Conservation (phyloP, 164 flowering plant genomes). For the Vitis labrusca region DNA sequence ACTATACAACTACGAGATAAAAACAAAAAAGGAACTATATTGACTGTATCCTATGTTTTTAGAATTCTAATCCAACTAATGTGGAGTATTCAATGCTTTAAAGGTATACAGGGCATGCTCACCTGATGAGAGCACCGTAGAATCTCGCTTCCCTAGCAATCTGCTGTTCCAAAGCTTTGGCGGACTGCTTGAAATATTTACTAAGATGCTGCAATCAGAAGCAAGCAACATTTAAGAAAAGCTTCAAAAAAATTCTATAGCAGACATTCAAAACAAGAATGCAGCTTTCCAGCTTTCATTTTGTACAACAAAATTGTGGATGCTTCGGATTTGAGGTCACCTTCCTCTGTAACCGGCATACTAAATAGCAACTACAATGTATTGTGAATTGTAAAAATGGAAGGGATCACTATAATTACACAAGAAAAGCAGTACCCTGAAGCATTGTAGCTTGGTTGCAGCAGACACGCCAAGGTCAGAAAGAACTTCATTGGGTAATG, state of each 20-base stretch:
- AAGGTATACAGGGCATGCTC: constrained; percentile 1
- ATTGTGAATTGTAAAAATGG: not conserved
- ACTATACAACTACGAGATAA: not conserved
- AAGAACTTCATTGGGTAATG: constrained; percentile 69
- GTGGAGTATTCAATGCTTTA: not conserved
- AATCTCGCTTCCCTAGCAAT: constrained; percentile 88
- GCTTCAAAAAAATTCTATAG: not conserved
- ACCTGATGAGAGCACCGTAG: constrained; percentile 97
- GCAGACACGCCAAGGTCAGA: constrained; percentile 81
- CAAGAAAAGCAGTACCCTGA: constrained; percentile 47
- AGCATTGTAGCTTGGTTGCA: constrained; percentile 89
- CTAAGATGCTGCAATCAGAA: constrained; percentile 65
- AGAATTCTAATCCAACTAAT: not conserved
- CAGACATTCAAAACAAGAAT: not conserved
- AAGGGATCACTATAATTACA: not conserved
- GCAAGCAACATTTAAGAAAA: constrained; percentile 1
- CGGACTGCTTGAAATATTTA: constrained; percentile 89
- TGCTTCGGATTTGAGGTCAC: no score
- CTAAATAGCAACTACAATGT: no score
- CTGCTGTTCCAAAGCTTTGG: constrained; percentile 84
- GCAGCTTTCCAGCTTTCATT: not conserved
- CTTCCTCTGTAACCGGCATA: no score
- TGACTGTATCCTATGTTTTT: not conserved
- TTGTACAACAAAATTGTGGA: not conserved
- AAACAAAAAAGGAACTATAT: not conserved